Percentiles rank a stretch among this genome's conserved stretches.
Evolutionary conservation across 1,139 yeast genomes (phyloP).

Genomic region (Kazachstania sp.): DNA sequence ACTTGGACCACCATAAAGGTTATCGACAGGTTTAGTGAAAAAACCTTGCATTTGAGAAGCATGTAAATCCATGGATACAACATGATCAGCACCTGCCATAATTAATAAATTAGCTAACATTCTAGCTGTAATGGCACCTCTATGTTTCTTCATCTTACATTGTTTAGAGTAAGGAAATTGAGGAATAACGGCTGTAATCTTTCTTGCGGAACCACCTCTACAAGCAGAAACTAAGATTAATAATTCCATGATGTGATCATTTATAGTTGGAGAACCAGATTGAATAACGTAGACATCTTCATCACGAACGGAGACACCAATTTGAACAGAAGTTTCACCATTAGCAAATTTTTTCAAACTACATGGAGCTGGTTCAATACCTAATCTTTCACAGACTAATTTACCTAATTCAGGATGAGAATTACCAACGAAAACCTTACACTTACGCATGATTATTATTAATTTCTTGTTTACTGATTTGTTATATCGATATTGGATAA

Average conservation of each 20-base stretch:
- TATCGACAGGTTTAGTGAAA: constrained; percentile 88
- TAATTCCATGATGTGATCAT: constrained; percentile 95
- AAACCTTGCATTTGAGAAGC: constrained; percentile 94
- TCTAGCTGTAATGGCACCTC: constrained; percentile 99
- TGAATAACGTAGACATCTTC: constrained; percentile 96
- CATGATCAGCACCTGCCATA: constrained; percentile 93
- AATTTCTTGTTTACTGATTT: neutral
- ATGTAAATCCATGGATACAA: constrained; percentile 95
- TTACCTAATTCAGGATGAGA: constrained; percentile 93
- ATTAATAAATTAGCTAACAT: constrained; percentile 90
- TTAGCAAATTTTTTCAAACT: constrained; percentile 84
- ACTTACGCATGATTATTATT: constrained; percentile 70
- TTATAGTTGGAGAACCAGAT: constrained; percentile 80
- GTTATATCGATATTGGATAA: neutral
- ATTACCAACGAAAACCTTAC: constrained; percentile 91
- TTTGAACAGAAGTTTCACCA: constrained; percentile 95
- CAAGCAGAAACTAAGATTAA: constrained; percentile 90
- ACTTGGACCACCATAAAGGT: constrained; percentile 76
- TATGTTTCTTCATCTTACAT: constrained; percentile 93
- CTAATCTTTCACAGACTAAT: constrained; percentile 81
- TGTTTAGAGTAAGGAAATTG: constrained; percentile 97
- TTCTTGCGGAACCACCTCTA: constrained; percentile 94
- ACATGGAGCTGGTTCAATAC: constrained; percentile 94
- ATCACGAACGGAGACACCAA: constrained; percentile 90
- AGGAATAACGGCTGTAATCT: constrained; percentile 94